Base-by-base conservation (phyloP, 495 filamentous ascomycete genomes). In the Aspergillus sparsus region DNA sequence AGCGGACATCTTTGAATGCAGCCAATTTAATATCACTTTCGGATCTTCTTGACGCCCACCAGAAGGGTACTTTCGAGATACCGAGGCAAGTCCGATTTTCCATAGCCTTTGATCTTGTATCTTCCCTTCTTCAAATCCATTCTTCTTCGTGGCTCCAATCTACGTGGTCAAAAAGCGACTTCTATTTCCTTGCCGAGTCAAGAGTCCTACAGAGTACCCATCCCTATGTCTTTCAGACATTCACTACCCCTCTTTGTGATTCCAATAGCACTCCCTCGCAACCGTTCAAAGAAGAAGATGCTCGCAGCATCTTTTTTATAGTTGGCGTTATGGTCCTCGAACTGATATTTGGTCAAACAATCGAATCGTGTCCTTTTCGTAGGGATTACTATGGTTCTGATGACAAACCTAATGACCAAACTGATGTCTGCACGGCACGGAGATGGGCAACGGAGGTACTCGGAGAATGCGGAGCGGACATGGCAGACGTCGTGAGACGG, bases 321-420 rank as follows among this genome's bases (percentile, higher is more conserved):
- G 15, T 53, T 9, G 50, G 50, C 8, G 50, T 53, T 16, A 53
- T 39, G 7, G 11, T 41, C 34, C 33, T 53, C 1, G 50, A 53
- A 32, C 33, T 53, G 16, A 41, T 53, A 12, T 53, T 55, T 18
- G 53, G 53, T 11, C 53, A 44, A 34, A 55, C 42, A 16, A 55
- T 55, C 10, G 53, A 55, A 12, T 12, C 37, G 0, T 55, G 15
- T 33, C 18, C 4, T n/a, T 55, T 55, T 10, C 37, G 15, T 9
- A 44, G 33, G 15, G 36, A 55, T 9, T 55, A 55, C 18, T 55
- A 55, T 31, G 37, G 52, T 11, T 10, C 34, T 10, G 52, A 45
- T n/a, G 44, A 55, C 36, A 55, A 31, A 31, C 52, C 52, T 2
- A 55, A 55, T n/a, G 37, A 55, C 36, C 53, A 55, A 55, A 55